Evolutionary conservation across 805 yeast species (phyloP).

Genomic region (Suhomyces kilbournensis): DNA sequence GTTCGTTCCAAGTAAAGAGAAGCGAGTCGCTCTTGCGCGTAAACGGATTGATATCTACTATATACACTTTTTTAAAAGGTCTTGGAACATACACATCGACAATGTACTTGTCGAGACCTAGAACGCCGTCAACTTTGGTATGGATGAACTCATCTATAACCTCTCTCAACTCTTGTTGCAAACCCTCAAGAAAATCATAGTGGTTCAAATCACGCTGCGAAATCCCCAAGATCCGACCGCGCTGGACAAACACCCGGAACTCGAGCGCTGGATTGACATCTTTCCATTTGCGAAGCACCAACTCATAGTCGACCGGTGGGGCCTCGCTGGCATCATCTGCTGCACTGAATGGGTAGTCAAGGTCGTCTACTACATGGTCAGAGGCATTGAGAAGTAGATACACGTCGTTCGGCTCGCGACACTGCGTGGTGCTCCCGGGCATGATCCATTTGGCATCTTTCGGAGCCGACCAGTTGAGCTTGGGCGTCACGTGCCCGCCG

Average conservation of each 20-base stretch:
- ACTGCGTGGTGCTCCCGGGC: constrained; percentile 70
- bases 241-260: constrained; percentile 79
- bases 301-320: constrained; percentile 44
- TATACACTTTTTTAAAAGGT: constrained; percentile 60
- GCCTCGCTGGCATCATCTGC: constrained; percentile 15
- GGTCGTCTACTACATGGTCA: constrained; percentile 82
- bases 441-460: constrained; percentile 92
- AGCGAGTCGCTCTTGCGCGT: constrained; percentile 73
- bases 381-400: constrained; percentile 82
- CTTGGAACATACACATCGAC: constrained; percentile 82
- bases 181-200: constrained; percentile 62
- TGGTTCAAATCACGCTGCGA: constrained; percentile 85
- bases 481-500: constrained; percentile 71
- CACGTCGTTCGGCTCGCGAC: constrained; percentile 68
- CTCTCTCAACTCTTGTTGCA: constrained; percentile 46
- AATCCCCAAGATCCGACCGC: constrained; percentile 62
- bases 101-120: constrained; percentile 41
- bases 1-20: constrained; percentile 82
- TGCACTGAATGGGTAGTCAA: constrained; percentile 66
- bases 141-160: constrained; percentile 56
- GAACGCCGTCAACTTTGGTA: constrained; percentile 23
- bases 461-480: constrained; percentile 96
- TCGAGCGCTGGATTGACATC: constrained; percentile 86
- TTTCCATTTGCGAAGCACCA: constrained; percentile 81
- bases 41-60: constrained; percentile 88